phyloP scores from a whole-genome alignment of 2,329 filamentous ascomycete genomes.

The Aphanocladium album region DNA sequence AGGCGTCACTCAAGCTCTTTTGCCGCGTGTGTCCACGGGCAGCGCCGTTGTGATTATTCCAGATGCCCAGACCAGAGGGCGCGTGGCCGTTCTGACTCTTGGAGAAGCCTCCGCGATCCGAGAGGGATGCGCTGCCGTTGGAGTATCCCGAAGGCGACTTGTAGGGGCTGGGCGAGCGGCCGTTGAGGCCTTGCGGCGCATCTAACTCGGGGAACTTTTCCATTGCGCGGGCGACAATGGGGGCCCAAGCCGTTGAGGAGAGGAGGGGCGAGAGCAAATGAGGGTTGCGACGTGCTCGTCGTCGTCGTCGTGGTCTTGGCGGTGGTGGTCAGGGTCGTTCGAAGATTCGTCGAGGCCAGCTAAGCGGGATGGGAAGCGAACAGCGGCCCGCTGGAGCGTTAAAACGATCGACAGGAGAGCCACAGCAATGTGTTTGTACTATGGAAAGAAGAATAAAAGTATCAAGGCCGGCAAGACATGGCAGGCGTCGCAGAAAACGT shows the following conservation, averaged over 20 bases:
- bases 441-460: neutral
- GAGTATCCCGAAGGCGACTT: conserved; percentile 23
- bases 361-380: neutral
- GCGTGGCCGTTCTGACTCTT: conserved; percentile 21
- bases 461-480: conserved; percentile 6
- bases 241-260: too few relatives aligned
- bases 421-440: neutral
- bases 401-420: conserved; percentile 11
- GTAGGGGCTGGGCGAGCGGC: conserved; percentile 24
- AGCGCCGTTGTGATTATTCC: neutral
- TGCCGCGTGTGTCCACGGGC: conserved; percentile 60
- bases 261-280: neutral
- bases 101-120: conserved; percentile 23
- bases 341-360: neutral
- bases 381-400: neutral
- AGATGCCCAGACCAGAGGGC: conserved; percentile 21
- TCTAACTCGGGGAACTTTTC: conserved; percentile 57
- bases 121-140: conserved; percentile 24
- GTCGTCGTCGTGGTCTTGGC: too few relatives aligned
- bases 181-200: conserved; percentile 26
- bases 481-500: conserved; percentile 2
- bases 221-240: conserved; percentile 26
- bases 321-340: neutral
- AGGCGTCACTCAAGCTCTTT: conserved; percentile 86
- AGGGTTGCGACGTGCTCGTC: neutral